Percentiles rank a stretch among this genome's conserved stretches.
Conservation (phyloP, 2,329 filamentous ascomycete species). For the Botrytis sinoallii region DNA sequence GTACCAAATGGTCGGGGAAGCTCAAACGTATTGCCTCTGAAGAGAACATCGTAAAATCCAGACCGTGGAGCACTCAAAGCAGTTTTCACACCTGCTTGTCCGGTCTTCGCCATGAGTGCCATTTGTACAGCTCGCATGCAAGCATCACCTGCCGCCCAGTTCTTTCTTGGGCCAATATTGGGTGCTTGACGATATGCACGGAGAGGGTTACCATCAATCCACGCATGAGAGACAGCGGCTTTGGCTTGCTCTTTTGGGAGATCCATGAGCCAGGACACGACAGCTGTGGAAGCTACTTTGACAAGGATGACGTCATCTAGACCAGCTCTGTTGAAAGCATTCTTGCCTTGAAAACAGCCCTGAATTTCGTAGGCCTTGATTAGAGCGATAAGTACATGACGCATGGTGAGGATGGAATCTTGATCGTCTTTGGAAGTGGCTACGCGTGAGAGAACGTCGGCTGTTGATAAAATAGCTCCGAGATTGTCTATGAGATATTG, state of each 20-base stretch:
- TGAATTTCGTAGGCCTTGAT: constrained; percentile 46
- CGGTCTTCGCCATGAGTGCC: constrained; percentile 33
- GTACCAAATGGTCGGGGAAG: constrained; percentile 27
- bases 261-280: constrained; percentile 41
- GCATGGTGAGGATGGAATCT: constrained; percentile 35
- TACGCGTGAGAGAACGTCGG: constrained; percentile 30
- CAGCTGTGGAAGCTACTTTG: constrained; percentile 42
- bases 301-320: constrained; percentile 44
- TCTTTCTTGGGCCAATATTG: constrained; percentile 42
- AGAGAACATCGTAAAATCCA: constrained; percentile 39
- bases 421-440: constrained; percentile 3
- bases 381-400: constrained; percentile 36
- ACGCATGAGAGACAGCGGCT: constrained; percentile 41
- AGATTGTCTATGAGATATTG: constrained; percentile 39
- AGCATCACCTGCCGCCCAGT: constrained; percentile 44
- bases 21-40: constrained; percentile 25
- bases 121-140: constrained; percentile 43
- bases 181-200: constrained; percentile 38
- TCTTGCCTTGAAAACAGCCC: constrained; percentile 39
- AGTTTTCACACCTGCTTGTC: constrained; percentile 36
- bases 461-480: constrained; percentile 39
- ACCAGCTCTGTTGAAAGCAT: constrained; percentile 42
- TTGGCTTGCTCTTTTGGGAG: constrained; percentile 38
- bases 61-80: constrained; percentile 38
- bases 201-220: constrained; percentile 41